Base-by-base conservation (phyloP, 176 grass and related monocot genomes). In the Cenchrus purpureus region DNA sequence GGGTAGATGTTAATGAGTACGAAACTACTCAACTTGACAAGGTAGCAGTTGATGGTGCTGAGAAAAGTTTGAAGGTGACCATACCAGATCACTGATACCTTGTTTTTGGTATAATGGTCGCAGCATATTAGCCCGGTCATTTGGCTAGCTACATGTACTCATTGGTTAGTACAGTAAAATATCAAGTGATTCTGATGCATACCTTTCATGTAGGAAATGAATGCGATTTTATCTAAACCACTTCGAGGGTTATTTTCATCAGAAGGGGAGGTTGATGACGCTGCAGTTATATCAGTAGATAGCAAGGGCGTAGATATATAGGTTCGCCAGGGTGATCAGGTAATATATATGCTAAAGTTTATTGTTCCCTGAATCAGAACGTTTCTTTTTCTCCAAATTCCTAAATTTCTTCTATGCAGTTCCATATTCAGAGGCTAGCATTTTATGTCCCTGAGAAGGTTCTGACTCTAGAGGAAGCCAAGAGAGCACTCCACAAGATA, bases 291-390 rank as follows among this genome's bases (percentile, higher is more conserved):
- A 94, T 99, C 97, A 15, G 90, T 99, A 79, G 97, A 99, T 72
- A 99, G 97, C 89, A 96, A 99, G 91, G 97, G 97, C 22, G 96
- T 89, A 71, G 97, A 96, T 40, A 99, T 99, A 83, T 81, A 93
- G 17, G 97, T 99, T 83, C 90, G 97, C n/a, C 93, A 99, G 71
- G 97, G 93, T 79, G 97, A 93, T 77, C 97, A 99, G 97, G 97
- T 99, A 88, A 49, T 57, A 71, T 80, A 58, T 16, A 66, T 64
- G 34, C 45, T 65, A 40, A 58, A 68, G 63, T 14, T 86, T 19
- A 7, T 75, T 70, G 32, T 34, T 34, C 32, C 32, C 70, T 4
- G 12, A 49, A 58, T 60, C 50, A 74, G 15, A 65, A 78, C 34
- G 4, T 31, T 15, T 71, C 1, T 56, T 65, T 54, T 83, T 40